Percentiles rank a stretch among this genome's conserved stretches.
phyloP scores from a whole-genome alignment of 2,329 filamentous ascomycete genomes.

The Ophiostoma sp. region DNA sequence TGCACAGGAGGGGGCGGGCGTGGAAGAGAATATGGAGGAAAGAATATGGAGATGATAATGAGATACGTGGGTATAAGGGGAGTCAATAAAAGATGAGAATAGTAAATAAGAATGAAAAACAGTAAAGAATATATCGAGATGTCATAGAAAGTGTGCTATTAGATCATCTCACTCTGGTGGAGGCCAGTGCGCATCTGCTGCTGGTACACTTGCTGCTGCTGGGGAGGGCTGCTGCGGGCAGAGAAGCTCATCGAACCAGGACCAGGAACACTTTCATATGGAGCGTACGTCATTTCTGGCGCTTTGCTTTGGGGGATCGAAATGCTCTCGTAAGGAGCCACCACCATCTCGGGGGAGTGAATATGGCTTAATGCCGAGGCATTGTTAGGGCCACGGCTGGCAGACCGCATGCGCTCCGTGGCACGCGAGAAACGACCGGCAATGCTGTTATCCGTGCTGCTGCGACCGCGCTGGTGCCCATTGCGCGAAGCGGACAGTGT shows the following conservation, averaged over 20 bases:
- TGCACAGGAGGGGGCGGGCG: conserved; percentile 29
- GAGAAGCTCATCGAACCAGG: conserved; percentile 34
- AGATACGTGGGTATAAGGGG: conserved; percentile 16
- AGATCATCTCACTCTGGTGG: conserved; percentile 54
- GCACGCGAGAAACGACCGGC: conserved; percentile 52
- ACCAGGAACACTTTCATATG: conserved; percentile 41
- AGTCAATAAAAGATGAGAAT: conserved; percentile 8
- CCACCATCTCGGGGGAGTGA: conserved; percentile 37
- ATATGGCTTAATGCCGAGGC: conserved; percentile 30
- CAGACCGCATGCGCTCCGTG: conserved; percentile 56
- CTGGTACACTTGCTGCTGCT: conserved; percentile 31
- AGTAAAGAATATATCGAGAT: neutral
- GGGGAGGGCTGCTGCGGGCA: conserved; percentile 34
- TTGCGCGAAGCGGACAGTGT: neutral
- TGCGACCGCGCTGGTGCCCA: conserved; percentile 53
- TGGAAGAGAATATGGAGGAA: conserved; percentile 9
- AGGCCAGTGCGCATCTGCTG: conserved; percentile 47
- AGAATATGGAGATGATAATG: neutral
- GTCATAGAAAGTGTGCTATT: conserved; percentile 22
- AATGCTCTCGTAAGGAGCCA: conserved; percentile 39
- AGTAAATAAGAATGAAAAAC: neutral
- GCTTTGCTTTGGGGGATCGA: conserved; percentile 30
- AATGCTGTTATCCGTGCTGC: conserved; percentile 49
- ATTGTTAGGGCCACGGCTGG: conserved; percentile 51
- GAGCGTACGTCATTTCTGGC: conserved; percentile 33